These are phyloP conservation scores for Euphorbia pulcherrima DNA, from an alignment of 345 rosid genomes.

Conservation along the genomic window DNA sequence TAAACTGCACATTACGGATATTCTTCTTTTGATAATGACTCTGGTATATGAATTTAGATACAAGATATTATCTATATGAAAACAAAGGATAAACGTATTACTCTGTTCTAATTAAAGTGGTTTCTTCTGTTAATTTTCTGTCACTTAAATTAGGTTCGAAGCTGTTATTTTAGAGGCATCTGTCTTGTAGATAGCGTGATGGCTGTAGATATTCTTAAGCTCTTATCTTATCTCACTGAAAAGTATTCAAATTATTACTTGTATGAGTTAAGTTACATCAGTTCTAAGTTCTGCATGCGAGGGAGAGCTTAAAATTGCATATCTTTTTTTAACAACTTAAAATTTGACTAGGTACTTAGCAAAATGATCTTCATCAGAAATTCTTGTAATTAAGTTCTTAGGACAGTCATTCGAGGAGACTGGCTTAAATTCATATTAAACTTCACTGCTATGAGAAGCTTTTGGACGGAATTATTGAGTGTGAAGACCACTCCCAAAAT, in stretches of 20 bases:
- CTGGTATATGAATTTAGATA: neutral
- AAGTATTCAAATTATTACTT: neutral
- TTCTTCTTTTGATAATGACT: neutral
- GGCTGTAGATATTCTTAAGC: neutral
- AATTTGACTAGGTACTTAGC: neutral
- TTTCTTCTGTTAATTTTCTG: neutral
- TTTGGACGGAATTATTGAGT: slow-evolving; percentile 16
- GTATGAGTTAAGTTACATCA: neutral
- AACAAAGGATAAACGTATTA: neutral
- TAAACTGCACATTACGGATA: too few species aligned
- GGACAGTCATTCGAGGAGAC: neutral
- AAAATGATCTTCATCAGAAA: neutral
- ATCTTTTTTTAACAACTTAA: neutral
- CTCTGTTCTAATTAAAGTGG: neutral
- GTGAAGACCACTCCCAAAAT: slow-evolving; percentile 12
- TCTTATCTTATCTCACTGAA: neutral
- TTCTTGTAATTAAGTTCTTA: neutral
- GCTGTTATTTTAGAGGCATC: neutral
- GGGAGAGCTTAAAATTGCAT: neutral
- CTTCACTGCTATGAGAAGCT: slow-evolving; percentile 3
- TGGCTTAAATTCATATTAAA: neutral
- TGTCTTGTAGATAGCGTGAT: neutral
- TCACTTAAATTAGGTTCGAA: neutral
- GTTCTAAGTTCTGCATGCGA: neutral
- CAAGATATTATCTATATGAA: too few species aligned